Base-by-base conservation (phyloP, 306 rosid species). In the Sesbania bispinosa region DNA sequence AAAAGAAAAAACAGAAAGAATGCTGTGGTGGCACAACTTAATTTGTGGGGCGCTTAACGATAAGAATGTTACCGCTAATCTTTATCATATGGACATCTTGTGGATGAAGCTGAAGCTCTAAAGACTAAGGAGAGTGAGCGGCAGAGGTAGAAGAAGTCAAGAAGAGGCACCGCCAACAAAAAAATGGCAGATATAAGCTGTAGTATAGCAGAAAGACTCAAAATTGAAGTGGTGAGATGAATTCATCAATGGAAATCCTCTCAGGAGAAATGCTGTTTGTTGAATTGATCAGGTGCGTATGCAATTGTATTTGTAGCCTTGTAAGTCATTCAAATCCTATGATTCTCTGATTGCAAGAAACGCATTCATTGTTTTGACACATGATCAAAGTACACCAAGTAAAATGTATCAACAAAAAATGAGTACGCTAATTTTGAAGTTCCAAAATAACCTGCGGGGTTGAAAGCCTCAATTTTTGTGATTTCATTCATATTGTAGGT, bases 11-110 rank as follows among this genome's bases (percentile, higher is more conserved):
- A 41, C n/a, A 13, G 10, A 46, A 54, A 62, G 66, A 64, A 41
- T 10, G 48, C 4, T 42, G 15, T 52, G 36, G 64, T 48, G 75
- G 73, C 62, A 60, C 13, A 3, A 73, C 71, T n/a, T n/a, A n/a
- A n/a, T 26, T 14, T 65, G 52, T 35, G 71, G 64, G 75, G n/a
- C n/a, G 5, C 76, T 33, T 33, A 71, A 51, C 53, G 74, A 69
- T 62, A 68, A 67, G 61, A 54, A 71, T 16, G 51, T 38, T 18
- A 74, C 42, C 4, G 8, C 33, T n/a, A 4, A 69, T 69, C 36
- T 80, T 71, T 72, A 45, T 75, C 50, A 53, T 15, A 51, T 27
- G 21, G 9, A 62, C 23, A 74, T 64, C 35, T 51, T 36, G 73
- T 47, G 52, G 23, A 47, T 53, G 63, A 63, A 18, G 57, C 43